phyloP scores from a whole-genome alignment of 768 basidiomycete genomes.

The Mycena pura region DNA sequence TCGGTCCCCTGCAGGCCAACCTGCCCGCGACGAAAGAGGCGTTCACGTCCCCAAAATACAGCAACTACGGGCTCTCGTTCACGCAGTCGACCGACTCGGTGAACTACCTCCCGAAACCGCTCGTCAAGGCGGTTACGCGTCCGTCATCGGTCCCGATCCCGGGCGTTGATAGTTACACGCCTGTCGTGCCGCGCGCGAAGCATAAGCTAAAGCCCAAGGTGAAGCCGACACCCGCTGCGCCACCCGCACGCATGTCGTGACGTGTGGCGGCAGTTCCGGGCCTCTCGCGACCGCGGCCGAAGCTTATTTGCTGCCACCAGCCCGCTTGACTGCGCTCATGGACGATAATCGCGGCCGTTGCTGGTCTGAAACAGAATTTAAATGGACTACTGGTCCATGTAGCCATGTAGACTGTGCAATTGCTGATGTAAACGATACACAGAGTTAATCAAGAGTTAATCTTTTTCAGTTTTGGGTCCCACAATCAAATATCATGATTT shows the following conservation, averaged over 20 bases:
- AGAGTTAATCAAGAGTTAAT: no score
- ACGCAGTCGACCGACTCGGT: constrained; percentile 25
- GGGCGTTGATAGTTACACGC: background rate
- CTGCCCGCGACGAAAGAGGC: constrained; percentile 39
- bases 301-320: background rate
- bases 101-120: constrained; percentile 10
- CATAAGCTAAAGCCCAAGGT: no score
- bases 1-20: constrained; percentile 34
- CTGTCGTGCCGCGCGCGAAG: constrained; percentile 16
- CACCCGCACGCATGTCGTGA: no score
- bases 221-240: no score
- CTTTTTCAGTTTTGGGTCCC: no score
- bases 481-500: no score
- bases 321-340: no score
- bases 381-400: constrained; percentile 2
- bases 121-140: no score
- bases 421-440: no score
- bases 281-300: no score
- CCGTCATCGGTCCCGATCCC: background rate
- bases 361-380: background rate
- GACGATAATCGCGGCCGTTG: no score
- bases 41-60: constrained; percentile 38
- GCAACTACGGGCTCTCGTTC: constrained; percentile 38
- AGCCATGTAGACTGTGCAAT: background rate
- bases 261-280: no score